Percentiles rank a stretch among this genome's conserved stretches.
Conservation (phyloP, 768 basidiomycete species). For the Russula olivacea region DNA sequence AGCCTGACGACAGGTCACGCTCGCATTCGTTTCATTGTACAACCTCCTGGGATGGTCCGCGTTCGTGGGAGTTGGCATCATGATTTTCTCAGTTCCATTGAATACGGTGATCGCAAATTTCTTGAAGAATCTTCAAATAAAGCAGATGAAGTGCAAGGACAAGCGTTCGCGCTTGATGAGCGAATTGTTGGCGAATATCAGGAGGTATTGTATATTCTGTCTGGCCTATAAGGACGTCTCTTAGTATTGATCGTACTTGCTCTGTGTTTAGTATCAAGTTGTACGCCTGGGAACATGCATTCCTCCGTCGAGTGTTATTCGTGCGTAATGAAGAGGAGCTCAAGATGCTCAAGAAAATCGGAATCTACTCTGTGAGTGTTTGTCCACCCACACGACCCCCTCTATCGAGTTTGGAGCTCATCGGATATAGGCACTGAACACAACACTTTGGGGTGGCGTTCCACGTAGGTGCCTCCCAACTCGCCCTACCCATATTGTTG, state of each 20-base stretch:
- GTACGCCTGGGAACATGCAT: constrained; percentile 94
- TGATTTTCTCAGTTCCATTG: constrained; percentile 75
- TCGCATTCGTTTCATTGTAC: constrained; percentile 89
- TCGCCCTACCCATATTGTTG: too few relatives aligned
- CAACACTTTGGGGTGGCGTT: constrained; percentile 61
- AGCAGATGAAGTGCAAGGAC: constrained; percentile 94
- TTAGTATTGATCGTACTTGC: neutral
- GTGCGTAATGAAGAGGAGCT: constrained; percentile 82
- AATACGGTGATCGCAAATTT: constrained; percentile 67
- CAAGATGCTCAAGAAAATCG: constrained; percentile 76
- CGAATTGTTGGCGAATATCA: constrained; percentile 89
- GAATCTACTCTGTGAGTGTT: constrained; percentile 54
- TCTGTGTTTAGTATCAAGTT: constrained; percentile 63
- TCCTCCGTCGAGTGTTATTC: constrained; percentile 68
- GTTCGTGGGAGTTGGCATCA: constrained; percentile 83
- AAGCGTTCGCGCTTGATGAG: constrained; percentile 82
- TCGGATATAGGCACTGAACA: constrained; percentile 47
- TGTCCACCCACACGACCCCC: neutral
- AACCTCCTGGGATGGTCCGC: constrained; percentile 87
- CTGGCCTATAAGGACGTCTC: neutral
- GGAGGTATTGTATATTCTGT: constrained; percentile 42
- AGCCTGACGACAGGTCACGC: constrained; percentile 49
- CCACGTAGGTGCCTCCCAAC: constrained; percentile 37
- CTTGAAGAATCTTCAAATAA: constrained; percentile 70
- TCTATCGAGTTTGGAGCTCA: neutral